phyloP scores from a whole-genome alignment of 2,329 filamentous ascomycete genomes.

The Monosporascus sp. region DNA sequence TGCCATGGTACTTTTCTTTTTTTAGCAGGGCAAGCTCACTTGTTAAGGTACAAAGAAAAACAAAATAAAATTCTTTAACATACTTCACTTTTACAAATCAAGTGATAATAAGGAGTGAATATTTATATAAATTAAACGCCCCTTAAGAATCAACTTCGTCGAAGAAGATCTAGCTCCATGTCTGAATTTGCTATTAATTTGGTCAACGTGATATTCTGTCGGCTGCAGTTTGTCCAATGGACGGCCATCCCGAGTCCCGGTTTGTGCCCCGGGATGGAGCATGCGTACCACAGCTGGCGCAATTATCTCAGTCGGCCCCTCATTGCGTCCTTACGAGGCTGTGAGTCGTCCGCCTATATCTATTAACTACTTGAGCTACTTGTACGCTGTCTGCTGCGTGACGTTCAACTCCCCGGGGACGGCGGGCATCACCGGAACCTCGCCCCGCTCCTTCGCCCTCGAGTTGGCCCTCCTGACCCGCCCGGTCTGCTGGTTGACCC shows the following conservation, averaged over 20 bases:
- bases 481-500: slow-evolving; percentile 60
- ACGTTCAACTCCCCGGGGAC: slow-evolving; percentile 16
- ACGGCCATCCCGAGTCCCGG: background rate
- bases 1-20: too few relatives aligned
- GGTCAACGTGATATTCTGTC: too few relatives aligned
- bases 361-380: slow-evolving; percentile 7
- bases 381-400: slow-evolving; percentile 18
- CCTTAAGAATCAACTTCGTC: too few relatives aligned
- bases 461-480: slow-evolving; percentile 45
- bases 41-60: too few relatives aligned
- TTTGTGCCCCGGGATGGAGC: background rate
- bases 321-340: background rate
- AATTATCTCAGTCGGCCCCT: background rate
- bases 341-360: background rate
- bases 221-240: too few relatives aligned
- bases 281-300: background rate
- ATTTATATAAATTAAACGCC: too few relatives aligned
- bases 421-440: slow-evolving; percentile 21
- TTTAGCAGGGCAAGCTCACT: too few relatives aligned
- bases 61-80: too few relatives aligned
- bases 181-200: too few relatives aligned
- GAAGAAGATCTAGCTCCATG: too few relatives aligned
- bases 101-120: too few relatives aligned
- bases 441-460: slow-evolving; percentile 25
- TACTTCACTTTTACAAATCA: too few relatives aligned